Evolutionary conservation across 1,284 basidiomycete genomes (phyloP), one percentile per base, ranked within the genome.

Genomic region (Malassezia caprae): DNA sequence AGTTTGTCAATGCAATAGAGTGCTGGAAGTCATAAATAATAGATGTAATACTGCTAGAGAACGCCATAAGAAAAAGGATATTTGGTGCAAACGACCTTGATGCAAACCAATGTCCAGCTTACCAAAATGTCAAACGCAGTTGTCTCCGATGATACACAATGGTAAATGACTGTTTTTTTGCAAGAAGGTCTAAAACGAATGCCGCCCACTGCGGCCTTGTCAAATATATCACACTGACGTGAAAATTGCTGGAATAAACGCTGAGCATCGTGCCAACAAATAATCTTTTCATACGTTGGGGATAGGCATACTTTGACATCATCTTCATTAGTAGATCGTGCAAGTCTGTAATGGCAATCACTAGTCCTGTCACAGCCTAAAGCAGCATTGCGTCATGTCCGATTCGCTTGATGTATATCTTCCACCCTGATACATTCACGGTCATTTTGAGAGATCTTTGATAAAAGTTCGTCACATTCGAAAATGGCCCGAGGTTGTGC

Each of bases 71-170:
- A 54, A 54, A 21, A 42, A 54, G 1, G 37, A 11, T 8, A 54
- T 23, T 8, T 27, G 19, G 10, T 34, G 24, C 13, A 32, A 26
- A n/a, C 11, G 5, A 31, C 15, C n/a, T 12, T 23, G n/a, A 4
- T 35, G 4, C 21, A 4, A 2, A 3, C 3, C 8, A 13, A 32
- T 6, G 4, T 24, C 21, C 24, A 34, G 7, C 1, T 27, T n/a
- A 8, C 52, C 52, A 1, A 54, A 45, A 32, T 54, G 52, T 8
- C 52, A 37, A 44, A 43, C 48, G 2, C 52, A 39, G 24, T 48
- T 48, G 26, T 54, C 52, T 7, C 52, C 52, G 3, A 8, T 17
- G 0, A 40, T 17, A 43, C 35, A 54, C 6, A 54, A 7, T 23
- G 50, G 50, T 2, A 6, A 26, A 3, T n/a, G 12, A 6, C 10